Evolutionary conservation across 805 yeast genomes (phyloP).

Genomic region (Saccharomycopsis sp.): DNA sequence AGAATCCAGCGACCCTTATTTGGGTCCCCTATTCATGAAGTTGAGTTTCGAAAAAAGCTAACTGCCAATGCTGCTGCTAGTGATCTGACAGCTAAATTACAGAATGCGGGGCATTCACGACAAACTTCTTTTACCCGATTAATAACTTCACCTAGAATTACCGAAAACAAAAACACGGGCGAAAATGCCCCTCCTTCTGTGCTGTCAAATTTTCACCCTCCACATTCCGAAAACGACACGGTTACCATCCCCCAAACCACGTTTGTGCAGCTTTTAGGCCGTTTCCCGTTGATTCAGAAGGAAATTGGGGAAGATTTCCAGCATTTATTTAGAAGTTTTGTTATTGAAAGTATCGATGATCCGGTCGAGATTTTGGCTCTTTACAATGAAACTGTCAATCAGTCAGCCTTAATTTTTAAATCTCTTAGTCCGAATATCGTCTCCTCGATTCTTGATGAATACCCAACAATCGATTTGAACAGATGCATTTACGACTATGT

Average conservation of each 20-base stretch:
- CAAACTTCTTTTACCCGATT: neutral
- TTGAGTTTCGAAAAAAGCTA: conserved; percentile 7
- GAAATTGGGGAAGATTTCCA: conserved; percentile 36
- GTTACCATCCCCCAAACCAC: conserved; percentile 16
- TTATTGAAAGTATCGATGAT: conserved; percentile 28
- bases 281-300: conserved; percentile 34
- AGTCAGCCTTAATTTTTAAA: conserved; percentile 28
- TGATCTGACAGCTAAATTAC: conserved; percentile 7
- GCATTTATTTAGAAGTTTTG: conserved; percentile 33
- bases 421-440: conserved; percentile 24
- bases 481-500: conserved; percentile 61
- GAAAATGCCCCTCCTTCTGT: neutral
- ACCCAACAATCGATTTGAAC: conserved; percentile 41
- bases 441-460: conserved; percentile 24
- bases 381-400: conserved; percentile 24
- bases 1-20: conserved; percentile 50
- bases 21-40: conserved; percentile 33
- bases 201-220: neutral
- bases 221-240: neutral
- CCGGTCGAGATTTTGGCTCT: conserved; percentile 25
- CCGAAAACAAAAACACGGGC: neutral
- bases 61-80: conserved; percentile 18
- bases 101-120: neutral
- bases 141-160: neutral
- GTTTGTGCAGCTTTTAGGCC: conserved; percentile 35